Percentiles rank a stretch among this genome's conserved stretches.
phyloP scores from a whole-genome alignment of 352 stramenopile genomes.

The Globisporangium ultimum region DNA sequence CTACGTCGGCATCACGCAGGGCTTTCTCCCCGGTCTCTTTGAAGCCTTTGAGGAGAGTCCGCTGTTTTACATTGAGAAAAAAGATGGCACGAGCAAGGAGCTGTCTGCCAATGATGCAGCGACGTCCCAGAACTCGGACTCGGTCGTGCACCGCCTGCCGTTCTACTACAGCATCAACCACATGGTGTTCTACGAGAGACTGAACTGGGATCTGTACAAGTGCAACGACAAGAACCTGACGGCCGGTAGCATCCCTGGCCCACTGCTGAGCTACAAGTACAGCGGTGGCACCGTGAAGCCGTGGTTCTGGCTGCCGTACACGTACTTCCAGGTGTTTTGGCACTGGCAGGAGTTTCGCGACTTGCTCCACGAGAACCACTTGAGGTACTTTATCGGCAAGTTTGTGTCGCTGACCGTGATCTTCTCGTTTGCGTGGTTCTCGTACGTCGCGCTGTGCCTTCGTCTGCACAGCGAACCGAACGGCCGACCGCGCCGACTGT shows the following conservation, averaged over 20 bases:
- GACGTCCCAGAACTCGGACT: constrained; percentile 27
- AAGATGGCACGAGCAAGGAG: constrained; percentile 29
- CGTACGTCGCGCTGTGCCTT: constrained; percentile 64
- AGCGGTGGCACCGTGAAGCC: constrained; percentile 68
- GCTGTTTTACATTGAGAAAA: constrained; percentile 59
- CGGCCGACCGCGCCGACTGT: constrained; percentile 53
- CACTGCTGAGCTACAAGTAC: constrained; percentile 80
- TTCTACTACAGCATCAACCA: constrained; percentile 89
- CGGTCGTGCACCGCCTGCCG: constrained; percentile 63
- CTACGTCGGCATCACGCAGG: constrained; percentile 79
- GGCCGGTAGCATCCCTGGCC: constrained; percentile 54
- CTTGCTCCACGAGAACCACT: constrained; percentile 56
- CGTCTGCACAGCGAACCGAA: constrained; percentile 66
- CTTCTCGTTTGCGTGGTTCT: constrained; percentile 61
- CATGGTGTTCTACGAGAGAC: constrained; percentile 87
- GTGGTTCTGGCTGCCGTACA: constrained; percentile 81
- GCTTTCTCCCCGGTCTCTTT: constrained; percentile 76
- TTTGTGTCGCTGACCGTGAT: constrained; percentile 56
- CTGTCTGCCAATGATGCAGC: constrained; percentile 16
- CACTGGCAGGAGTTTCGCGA: constrained; percentile 71
- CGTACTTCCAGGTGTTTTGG: constrained; percentile 83
- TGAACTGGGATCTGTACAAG: constrained; percentile 86
- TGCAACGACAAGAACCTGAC: constrained; percentile 72
- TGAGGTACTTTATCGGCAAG: constrained; percentile 56
- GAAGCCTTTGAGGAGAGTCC: constrained; percentile 79